Base-by-base conservation (phyloP, 192 early-diverging fungal species). In the Coemansia sp. region DNA sequence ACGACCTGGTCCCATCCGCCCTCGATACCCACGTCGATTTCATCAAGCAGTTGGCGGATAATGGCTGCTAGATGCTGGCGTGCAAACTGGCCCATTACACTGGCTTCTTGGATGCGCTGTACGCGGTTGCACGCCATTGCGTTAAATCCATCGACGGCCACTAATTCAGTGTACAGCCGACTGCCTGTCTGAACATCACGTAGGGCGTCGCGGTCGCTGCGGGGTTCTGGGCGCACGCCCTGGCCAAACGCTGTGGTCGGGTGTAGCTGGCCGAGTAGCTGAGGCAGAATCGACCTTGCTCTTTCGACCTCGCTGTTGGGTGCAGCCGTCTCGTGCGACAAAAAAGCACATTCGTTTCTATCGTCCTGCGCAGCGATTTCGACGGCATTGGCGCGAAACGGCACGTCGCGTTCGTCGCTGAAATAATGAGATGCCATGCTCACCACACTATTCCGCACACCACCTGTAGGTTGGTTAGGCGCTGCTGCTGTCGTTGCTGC, bases 31-130 rank as follows among this genome's bases (percentile, higher is more conserved):
- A 91, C 84, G 6, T 80, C 74, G 29, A 81, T 81, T 42, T 88
- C 86, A 9, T 60, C 69, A 42, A 92, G 68, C 6, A 87, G 68
- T 71, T 95, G 89, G 6, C 81, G 66, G 13, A 92, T 70, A 23
- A 93, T 76, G 18, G 56, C 66, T 2, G 72, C 77, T 67, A 91
- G 69, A 39, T 95, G 93, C 25, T 73, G 56, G 6, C 81, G 56
- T 5, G 89, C 45, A 30, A 71, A 46, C 44, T 70, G 61, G 9
- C 40, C 22, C 52, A 78, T 36, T 7, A 43, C 48, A 11, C 50
- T 43, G 9, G 25, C 43, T 1, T 32, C 70, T 53, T 28, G 74
- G 63, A 60, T 28, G 23, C 43, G 46, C 24, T 39, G 8, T 30
- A 71, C 53, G 10, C 64, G 65, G 62, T 25, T 56, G 47, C 49